Conservation (phyloP, 1,284 basidiomycete genomes). For the Moesziomyces sp. region DNA sequence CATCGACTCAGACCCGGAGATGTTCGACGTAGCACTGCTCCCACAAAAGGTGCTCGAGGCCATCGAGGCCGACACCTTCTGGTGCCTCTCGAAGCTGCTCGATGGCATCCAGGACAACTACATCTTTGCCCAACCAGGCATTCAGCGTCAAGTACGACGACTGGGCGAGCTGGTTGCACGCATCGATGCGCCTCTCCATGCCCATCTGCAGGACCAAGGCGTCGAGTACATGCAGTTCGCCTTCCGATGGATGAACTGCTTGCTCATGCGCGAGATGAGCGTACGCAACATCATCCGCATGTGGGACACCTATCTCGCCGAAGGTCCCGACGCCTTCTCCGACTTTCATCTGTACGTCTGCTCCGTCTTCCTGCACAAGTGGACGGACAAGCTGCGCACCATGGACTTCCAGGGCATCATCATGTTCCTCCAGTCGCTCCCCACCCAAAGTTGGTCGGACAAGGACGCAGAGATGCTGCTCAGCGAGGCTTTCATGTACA, state of each 20-base stretch:
- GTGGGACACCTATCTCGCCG: constrained; percentile 67
- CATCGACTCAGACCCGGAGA: constrained; percentile 60
- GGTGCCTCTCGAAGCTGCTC: constrained; percentile 65
- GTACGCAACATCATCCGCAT: constrained; percentile 65
- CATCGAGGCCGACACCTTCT: constrained; percentile 67
- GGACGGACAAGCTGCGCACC: constrained; percentile 56
- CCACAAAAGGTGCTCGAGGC: constrained; percentile 58
- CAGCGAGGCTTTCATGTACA: constrained; percentile 88
- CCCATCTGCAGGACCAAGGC: constrained; percentile 60
- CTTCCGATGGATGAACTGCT: constrained; percentile 68
- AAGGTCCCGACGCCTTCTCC: constrained; percentile 65
- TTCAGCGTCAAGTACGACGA: constrained; percentile 62
- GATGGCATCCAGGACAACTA: constrained; percentile 68
- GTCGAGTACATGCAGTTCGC: constrained; percentile 68
- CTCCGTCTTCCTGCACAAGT: constrained; percentile 64
- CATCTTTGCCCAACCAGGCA: constrained; percentile 66
- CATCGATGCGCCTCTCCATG: constrained; percentile 64
- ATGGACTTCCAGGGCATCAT: constrained; percentile 81
- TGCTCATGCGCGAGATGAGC: constrained; percentile 68
- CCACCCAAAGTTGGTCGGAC: constrained; percentile 94
- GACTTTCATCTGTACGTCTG: constrained; percentile 67
- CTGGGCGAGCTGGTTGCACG: constrained; percentile 62
- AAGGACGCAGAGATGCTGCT: constrained; percentile 94
- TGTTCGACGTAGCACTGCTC: constrained; percentile 60
- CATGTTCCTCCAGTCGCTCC: constrained; percentile 96